These are phyloP conservation scores for Cryptococcus jaspeensis DNA, from an alignment of 1,284 basidiomycete genomes.

Conservation along the genomic window DNA sequence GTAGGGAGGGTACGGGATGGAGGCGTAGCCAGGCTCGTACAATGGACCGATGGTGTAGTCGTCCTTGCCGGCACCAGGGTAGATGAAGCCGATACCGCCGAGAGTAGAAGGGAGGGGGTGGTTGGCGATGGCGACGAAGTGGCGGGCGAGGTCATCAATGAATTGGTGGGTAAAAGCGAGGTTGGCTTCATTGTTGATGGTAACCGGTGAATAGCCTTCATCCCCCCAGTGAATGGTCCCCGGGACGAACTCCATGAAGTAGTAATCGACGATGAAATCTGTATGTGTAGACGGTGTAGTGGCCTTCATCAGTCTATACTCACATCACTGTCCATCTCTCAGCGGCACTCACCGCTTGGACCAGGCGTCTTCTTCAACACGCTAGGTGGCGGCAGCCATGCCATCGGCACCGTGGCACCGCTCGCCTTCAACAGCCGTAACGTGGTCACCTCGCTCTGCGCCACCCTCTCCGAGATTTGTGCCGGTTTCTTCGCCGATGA, in stretches of 20 bases:
- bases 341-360: too few relatives aligned
- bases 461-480: neutral
- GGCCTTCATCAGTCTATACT: too few relatives aligned
- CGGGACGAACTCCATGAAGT: neutral
- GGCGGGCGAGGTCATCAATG: neutral
- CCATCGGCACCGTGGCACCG: neutral
- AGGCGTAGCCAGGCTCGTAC: neutral
- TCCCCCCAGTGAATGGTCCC: neutral
- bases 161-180: too few relatives aligned
- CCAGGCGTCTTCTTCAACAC: neutral
- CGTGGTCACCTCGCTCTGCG: conserved; percentile 1
- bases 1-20: neutral
- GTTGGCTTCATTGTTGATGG: neutral
- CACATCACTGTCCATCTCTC: too few relatives aligned
- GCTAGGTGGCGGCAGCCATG: neutral
- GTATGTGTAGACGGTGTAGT: too few relatives aligned
- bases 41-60: conserved; percentile 5
- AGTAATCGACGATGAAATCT: neutral
- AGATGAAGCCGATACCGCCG: conserved; percentile 5
- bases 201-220: too few relatives aligned
- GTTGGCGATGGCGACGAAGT: neutral
- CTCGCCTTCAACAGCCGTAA: neutral
- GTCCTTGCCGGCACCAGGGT: neutral
- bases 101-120: neutral
- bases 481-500: neutral